phyloP scores from a whole-genome alignment of 306 rosid genomes.

The Spatholobus suberectus region DNA sequence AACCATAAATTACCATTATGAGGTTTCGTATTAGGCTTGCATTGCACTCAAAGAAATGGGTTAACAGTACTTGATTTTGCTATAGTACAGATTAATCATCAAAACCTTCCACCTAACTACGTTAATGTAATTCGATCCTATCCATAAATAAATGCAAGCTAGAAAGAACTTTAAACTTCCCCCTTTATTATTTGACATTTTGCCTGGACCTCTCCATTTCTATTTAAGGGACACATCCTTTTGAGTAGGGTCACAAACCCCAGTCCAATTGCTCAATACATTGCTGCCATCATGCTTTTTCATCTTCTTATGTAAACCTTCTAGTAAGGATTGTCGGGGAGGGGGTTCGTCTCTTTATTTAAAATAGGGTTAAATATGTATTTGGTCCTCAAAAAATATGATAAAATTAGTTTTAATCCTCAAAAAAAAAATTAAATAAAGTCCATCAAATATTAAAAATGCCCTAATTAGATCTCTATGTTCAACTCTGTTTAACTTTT shows the following conservation, averaged over 20 bases:
- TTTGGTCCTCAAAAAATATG: too few species aligned
- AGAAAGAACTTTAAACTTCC: neutral
- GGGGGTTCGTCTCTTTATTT: neutral
- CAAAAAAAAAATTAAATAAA: too few species aligned
- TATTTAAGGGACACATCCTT: slow-evolving; percentile 22
- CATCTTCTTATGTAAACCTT: neutral
- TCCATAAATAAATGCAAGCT: slow-evolving; percentile 21
- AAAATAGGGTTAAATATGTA: too few species aligned
- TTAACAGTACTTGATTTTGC: neutral
- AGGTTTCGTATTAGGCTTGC: slow-evolving; percentile 44
- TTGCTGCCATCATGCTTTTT: neutral
- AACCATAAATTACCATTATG: slow-evolving; percentile 10
- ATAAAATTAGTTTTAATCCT: too few species aligned
- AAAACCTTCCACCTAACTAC: slow-evolving; percentile 21
- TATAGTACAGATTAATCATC: neutral
- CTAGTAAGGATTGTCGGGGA: neutral
- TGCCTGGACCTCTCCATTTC: slow-evolving; percentile 13
- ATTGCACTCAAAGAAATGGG: slow-evolving; percentile 51
- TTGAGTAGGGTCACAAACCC: neutral
- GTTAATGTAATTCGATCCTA: neutral
- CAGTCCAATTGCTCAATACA: neutral
- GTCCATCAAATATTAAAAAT: too few species aligned
- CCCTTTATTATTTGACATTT: slow-evolving; percentile 12
- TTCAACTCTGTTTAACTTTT: too few species aligned
- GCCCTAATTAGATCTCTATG: too few species aligned